phyloP scores from a whole-genome alignment of 768 basidiomycete genomes.

The Phanerochaete sordida region DNA sequence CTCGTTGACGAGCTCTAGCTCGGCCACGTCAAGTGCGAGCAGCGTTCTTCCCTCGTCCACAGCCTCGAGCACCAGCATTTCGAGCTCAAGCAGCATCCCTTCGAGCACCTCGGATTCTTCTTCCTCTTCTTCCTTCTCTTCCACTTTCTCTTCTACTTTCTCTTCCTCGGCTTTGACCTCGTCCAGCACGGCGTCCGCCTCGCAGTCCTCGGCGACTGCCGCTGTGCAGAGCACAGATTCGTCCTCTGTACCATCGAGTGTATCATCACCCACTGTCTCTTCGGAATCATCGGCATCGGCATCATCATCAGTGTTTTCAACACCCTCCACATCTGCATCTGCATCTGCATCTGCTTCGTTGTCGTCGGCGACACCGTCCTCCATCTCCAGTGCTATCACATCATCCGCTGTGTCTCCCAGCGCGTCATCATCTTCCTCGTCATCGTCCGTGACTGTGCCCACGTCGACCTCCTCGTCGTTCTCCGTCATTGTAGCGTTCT shows the following conservation, averaged over 20 bases:
- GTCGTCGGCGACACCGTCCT: neutral
- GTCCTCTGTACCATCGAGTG: neutral
- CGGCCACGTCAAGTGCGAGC: no score
- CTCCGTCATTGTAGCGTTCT: neutral
- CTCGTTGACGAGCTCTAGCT: no score
- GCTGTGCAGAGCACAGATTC: conserved; percentile 9
- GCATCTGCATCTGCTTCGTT: neutral
- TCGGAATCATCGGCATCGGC: neutral
- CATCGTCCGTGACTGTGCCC: neutral
- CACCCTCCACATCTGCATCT: conserved; percentile 23
- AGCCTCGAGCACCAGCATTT: no score
- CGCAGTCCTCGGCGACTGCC: neutral
- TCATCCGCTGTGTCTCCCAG: neutral
- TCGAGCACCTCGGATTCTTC: neutral
- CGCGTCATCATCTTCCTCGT: neutral
- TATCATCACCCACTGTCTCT: no score
- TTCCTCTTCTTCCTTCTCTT: neutral
- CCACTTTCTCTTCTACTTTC: neutral
- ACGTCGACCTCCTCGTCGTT: neutral
- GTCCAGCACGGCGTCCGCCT: conserved; percentile 1
- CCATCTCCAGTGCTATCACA: neutral
- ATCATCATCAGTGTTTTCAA: conserved; percentile 29
- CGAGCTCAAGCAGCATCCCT: neutral
- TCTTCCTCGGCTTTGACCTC: neutral
- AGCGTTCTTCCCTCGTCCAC: no score